These are phyloP conservation scores for Exophiala mesophila DNA, from an alignment of 2,329 filamentous ascomycete species.

Conservation along the genomic window DNA sequence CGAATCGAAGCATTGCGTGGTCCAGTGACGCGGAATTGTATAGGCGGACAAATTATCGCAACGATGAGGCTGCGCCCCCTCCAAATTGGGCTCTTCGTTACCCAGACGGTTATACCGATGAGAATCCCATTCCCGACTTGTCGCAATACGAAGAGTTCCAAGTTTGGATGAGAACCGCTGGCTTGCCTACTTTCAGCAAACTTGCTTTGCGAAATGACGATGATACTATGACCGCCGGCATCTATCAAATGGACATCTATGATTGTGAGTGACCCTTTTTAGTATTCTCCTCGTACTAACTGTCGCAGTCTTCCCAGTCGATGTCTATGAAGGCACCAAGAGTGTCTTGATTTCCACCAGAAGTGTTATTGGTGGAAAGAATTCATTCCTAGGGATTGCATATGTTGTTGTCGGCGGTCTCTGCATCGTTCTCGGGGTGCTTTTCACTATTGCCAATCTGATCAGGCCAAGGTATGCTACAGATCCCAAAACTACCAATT, in stretches of 20 bases:
- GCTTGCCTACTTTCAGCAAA: conserved; percentile 91
- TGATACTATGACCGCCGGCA: conserved; percentile 61
- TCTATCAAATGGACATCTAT: conserved; percentile 70
- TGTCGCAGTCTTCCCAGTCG: conserved; percentile 69
- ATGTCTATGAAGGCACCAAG: conserved; percentile 45
- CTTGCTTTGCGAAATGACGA: conserved; percentile 78
- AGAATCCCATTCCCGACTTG: conserved; percentile 65
- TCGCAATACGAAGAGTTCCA: conserved; percentile 78
- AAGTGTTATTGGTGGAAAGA: conserved; percentile 87
- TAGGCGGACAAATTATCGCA: conserved; percentile 61
- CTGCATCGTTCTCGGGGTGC: conserved; percentile 78
- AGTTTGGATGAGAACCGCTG: conserved; percentile 98
- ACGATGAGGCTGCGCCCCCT: conserved; percentile 66
- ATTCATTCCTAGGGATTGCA: conserved; percentile 92
- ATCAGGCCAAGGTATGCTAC: conserved; percentile 74
- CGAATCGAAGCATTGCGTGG: conserved; percentile 78
- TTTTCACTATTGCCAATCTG: conserved; percentile 88
- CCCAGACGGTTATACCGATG: conserved; percentile 62
- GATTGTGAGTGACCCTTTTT: conserved; percentile 57
- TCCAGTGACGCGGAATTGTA: conserved; percentile 75
- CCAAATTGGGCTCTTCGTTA: conserved; percentile 77
- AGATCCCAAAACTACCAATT: neutral
- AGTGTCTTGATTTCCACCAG: conserved; percentile 65
- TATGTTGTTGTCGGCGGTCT: conserved; percentile 92
- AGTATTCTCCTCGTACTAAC: conserved; percentile 5